A percentile compares a stretch with the other conserved stretches of the same genome.
These are phyloP conservation scores for Halocafeteria seosinensis DNA, from an alignment of 108 stramenopile genomes.

Conservation along the genomic window DNA sequence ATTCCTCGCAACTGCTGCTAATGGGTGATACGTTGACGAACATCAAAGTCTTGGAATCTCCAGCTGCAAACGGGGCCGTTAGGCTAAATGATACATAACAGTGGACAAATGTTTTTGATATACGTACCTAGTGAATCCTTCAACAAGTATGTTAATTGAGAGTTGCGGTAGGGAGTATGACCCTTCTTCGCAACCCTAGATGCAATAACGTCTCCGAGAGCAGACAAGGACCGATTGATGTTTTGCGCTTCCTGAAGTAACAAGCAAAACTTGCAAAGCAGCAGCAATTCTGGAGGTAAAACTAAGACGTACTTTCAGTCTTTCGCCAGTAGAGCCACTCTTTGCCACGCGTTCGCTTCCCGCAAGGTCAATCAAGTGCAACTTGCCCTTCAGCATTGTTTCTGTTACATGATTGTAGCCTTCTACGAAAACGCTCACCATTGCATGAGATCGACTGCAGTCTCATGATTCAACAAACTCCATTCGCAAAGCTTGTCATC, in stretches of 20 bases:
- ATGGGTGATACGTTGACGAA: conserved; percentile 50
- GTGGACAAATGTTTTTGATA: too few species aligned
- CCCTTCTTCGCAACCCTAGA: conserved; percentile 17
- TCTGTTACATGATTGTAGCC: conserved; percentile 31
- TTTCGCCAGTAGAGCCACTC: conserved; percentile 16
- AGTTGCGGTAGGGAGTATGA: conserved; percentile 45
- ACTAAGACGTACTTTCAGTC: too few species aligned
- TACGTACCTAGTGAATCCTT: background rate
- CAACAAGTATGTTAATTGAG: conserved; percentile 38
- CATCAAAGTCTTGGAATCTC: conserved; percentile 59
- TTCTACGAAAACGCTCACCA: conserved; percentile 26
- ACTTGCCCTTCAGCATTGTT: conserved; percentile 27
- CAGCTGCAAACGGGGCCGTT: too few species aligned
- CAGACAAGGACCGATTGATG: conserved; percentile 28
- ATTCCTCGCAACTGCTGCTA: conserved; percentile 45
- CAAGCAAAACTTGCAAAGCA: too few species aligned
- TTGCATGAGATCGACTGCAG: conserved; percentile 46
- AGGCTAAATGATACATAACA: too few species aligned
- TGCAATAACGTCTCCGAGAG: conserved; percentile 42
- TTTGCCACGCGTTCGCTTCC: conserved; percentile 20
- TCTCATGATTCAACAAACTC: too few species aligned
- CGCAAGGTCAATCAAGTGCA: conserved; percentile 26
- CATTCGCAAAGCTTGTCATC: too few species aligned
- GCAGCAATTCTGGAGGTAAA: too few species aligned
- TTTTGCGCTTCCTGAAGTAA: too few species aligned